A percentile compares a stretch with the other conserved stretches of the same genome.
These are phyloP conservation scores for Chaetomiaceae sp. DNA, from an alignment of 2,329 filamentous ascomycete genomes.

Conservation along the genomic window DNA sequence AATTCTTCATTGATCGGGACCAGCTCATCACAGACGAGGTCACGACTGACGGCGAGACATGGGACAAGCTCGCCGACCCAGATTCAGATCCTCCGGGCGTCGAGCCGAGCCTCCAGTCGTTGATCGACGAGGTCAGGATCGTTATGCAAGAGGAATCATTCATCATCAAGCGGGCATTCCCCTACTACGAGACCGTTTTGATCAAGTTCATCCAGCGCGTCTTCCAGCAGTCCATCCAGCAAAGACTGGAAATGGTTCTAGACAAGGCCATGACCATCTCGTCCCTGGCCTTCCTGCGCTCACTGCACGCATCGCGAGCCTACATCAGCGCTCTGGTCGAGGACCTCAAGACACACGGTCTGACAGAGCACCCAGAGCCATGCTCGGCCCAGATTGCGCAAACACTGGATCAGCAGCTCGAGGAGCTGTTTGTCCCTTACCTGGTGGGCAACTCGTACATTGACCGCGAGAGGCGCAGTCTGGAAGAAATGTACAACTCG, in stretches of 20 bases:
- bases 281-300: constrained; percentile 84
- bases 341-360: constrained; percentile 86
- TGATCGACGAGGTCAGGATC: constrained; percentile 90
- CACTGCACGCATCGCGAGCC: constrained; percentile 81
- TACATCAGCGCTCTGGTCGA: constrained; percentile 87
- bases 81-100: constrained; percentile 88
- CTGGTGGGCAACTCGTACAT: constrained; percentile 67
- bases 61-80: constrained; percentile 91
- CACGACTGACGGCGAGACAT: constrained; percentile 67
- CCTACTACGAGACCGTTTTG: constrained; percentile 91
- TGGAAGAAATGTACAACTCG: constrained; percentile 83
- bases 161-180: constrained; percentile 94
- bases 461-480: constrained; percentile 61
- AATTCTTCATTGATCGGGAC: constrained; percentile 96
- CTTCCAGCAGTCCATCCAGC: constrained; percentile 97
- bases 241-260: constrained; percentile 89
- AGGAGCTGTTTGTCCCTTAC: constrained; percentile 72
- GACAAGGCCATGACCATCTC: constrained; percentile 93
- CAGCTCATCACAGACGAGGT: constrained; percentile 88
- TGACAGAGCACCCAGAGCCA: constrained; percentile 92
- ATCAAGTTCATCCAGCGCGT: constrained; percentile 91
- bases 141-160: constrained; percentile 96
- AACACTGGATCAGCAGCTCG: constrained; percentile 69
- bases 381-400: constrained; percentile 79
- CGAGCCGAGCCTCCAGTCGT: constrained; percentile 84